A percentile compares a stretch with the other conserved stretches of the same genome.
Evolutionary conservation across 495 filamentous ascomycete genomes (phyloP).

Genomic region (Astrothelium subdiscretum): DNA sequence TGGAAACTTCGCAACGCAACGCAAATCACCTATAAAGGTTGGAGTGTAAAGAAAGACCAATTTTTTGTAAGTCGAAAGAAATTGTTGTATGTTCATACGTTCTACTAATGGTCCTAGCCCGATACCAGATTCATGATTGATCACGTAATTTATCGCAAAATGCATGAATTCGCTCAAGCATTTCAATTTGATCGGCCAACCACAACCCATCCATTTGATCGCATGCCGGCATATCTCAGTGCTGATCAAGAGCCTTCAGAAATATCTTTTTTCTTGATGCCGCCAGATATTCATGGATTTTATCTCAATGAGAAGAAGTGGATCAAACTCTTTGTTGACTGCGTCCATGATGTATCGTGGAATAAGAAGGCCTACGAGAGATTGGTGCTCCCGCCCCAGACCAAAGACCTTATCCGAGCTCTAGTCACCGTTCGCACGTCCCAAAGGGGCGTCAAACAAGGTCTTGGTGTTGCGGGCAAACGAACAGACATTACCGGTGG

Average conservation of each 20-base stretch:
- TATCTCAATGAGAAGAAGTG: conserved; percentile 14
- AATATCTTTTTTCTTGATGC: not conserved
- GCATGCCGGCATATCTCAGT: not conserved
- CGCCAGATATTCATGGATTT: conserved; percentile 9
- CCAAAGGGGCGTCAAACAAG: conserved; percentile 1
- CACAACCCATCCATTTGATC: not conserved
- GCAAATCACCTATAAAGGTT: not conserved
- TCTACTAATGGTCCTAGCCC: not conserved
- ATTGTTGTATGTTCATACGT: not conserved
- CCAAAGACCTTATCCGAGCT: conserved; percentile 12
- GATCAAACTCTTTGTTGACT: conserved; percentile 13
- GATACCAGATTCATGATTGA: not conserved
- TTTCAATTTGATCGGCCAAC: not conserved
- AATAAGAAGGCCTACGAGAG: conserved; percentile 12
- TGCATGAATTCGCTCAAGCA: not conserved
- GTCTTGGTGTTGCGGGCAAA: not conserved
- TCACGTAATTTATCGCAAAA: not conserved
- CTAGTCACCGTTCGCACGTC: conserved; percentile 8
- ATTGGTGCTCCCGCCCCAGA: conserved; percentile 10
- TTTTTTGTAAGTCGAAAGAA: not conserved
- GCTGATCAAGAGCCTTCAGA: not conserved
- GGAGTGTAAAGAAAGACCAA: not conserved
- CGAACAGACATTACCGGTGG: conserved; percentile 15
- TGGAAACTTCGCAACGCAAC: not conserved
- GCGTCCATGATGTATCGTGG: conserved; percentile 6